phyloP scores from a whole-genome alignment of 2,329 filamentous ascomycete species.

The Raffaelea deltoideospora region DNA sequence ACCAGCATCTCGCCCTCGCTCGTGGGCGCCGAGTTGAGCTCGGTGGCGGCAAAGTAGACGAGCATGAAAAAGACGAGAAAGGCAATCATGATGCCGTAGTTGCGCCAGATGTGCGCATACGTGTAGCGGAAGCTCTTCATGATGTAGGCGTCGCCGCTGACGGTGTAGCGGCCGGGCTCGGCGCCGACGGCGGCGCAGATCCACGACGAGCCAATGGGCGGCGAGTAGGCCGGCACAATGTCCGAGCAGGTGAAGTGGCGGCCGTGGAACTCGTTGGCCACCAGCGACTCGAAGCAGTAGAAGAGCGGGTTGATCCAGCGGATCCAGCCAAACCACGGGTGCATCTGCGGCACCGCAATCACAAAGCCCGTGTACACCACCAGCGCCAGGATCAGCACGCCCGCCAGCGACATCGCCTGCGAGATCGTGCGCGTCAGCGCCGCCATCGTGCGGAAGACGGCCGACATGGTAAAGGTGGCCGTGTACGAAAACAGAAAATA shows the following conservation, averaged over 20 bases:
- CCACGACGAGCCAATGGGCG: slow-evolving; percentile 22
- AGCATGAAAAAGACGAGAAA: slow-evolving; percentile 43
- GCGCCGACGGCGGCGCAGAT: slow-evolving; percentile 47
- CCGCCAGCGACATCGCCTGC: slow-evolving; percentile 45
- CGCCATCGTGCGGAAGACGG: slow-evolving; percentile 70
- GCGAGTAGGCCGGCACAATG: slow-evolving; percentile 22
- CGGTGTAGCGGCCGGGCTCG: slow-evolving; percentile 30
- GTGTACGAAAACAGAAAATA: slow-evolving; percentile 65
- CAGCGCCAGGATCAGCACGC: slow-evolving; percentile 46
- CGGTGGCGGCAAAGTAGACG: slow-evolving; percentile 31
- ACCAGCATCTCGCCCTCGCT: slow-evolving; percentile 5
- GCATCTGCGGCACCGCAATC: slow-evolving; percentile 49
- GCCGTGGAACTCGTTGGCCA: slow-evolving; percentile 67
- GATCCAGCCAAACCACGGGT: slow-evolving; percentile 68
- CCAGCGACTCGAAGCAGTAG: slow-evolving; percentile 66
- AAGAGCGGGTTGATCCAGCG: slow-evolving; percentile 65
- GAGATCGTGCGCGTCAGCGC: slow-evolving; percentile 55
- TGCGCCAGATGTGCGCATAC: slow-evolving; percentile 48
- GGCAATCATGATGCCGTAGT: slow-evolving; percentile 43
- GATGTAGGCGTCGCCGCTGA: slow-evolving; percentile 45
- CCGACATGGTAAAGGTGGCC: slow-evolving; percentile 65
- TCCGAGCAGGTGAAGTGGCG: slow-evolving; percentile 39
- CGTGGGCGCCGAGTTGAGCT: slow-evolving; percentile 21
- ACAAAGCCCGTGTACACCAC: slow-evolving; percentile 61
- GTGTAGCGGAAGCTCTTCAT: slow-evolving; percentile 38